phyloP scores from a whole-genome alignment of 352 stramenopile genomes.

The Elongisporangium undulatum region DNA sequence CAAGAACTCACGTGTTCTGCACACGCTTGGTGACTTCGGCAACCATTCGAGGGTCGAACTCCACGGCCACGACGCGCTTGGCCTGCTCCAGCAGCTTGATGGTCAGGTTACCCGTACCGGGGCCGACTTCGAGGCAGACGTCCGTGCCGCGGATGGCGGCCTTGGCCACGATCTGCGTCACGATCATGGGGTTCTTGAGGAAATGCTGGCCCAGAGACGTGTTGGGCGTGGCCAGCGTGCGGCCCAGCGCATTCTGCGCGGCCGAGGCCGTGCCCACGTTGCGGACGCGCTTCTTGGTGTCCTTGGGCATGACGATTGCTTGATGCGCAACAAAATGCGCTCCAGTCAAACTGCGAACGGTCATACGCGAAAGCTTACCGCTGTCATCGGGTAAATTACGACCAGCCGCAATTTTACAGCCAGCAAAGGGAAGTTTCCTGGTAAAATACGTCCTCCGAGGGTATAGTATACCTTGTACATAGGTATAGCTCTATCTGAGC shows the following conservation, averaged over 20 bases:
- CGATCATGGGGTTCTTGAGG: slow-evolving; percentile 98
- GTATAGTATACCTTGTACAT: neutral
- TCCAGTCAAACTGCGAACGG: neutral
- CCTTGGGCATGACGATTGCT: slow-evolving; percentile 62
- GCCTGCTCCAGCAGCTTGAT: slow-evolving; percentile 95
- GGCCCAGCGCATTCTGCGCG: slow-evolving; percentile 75
- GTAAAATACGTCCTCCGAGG: neutral
- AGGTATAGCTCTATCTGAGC: neutral
- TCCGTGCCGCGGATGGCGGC: slow-evolving; percentile 94
- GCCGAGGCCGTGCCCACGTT: slow-evolving; percentile 59
- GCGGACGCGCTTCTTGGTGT: slow-evolving; percentile 87
- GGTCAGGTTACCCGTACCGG: slow-evolving; percentile 99
- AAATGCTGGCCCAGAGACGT: slow-evolving; percentile 99
- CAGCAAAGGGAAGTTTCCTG: neutral
- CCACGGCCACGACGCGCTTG: slow-evolving; percentile 98
- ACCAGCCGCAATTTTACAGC: neutral
- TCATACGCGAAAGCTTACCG: neutral
- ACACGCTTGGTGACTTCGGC: slow-evolving; percentile 98
- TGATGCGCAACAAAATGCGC: neutral
- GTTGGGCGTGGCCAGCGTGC: slow-evolving; percentile 95
- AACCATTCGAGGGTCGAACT: slow-evolving; percentile 99
- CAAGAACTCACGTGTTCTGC: slow-evolving; percentile 87
- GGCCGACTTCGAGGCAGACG: slow-evolving; percentile 96
- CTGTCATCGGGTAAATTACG: neutral
- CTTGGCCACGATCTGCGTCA: slow-evolving; percentile 96